Evolutionary conservation across 805 yeast species (phyloP).

Genomic region (Wickerhamiella slavikovae): DNA sequence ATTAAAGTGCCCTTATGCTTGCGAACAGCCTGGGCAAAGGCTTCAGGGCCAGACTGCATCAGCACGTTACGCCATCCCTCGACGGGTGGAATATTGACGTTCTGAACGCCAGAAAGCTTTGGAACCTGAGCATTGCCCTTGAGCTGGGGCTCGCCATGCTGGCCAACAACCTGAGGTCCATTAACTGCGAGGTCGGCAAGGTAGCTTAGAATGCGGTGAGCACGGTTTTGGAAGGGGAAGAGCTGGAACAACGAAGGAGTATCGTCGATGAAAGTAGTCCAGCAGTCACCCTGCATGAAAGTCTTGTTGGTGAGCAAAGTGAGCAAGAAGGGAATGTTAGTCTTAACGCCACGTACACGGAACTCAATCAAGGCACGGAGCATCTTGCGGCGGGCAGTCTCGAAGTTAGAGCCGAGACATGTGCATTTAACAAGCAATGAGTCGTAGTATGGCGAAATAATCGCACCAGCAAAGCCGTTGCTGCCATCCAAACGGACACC

Average conservation of each 20-base stretch:
- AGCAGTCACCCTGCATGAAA: slow-evolving; percentile 68
- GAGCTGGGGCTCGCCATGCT: slow-evolving; percentile 78
- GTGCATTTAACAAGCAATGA: slow-evolving; percentile 96
- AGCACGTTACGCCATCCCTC: slow-evolving; percentile 87
- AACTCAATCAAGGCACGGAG: slow-evolving; percentile 89
- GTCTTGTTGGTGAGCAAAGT: slow-evolving; percentile 81
- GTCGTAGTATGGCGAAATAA: slow-evolving; percentile 93
- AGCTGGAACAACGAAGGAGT: slow-evolving; percentile 90
- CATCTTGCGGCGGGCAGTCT: slow-evolving; percentile 95
- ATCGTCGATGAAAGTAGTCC: slow-evolving; percentile 98
- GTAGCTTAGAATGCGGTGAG: slow-evolving; percentile 78
- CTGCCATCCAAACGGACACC: slow-evolving; percentile 99
- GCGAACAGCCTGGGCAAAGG: slow-evolving; percentile 76
- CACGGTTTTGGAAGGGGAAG: slow-evolving; percentile 91
- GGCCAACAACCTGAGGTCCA: slow-evolving; percentile 92
- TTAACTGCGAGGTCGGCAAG: slow-evolving; percentile 87
- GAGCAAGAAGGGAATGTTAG: slow-evolving; percentile 88
- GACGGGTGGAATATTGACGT: slow-evolving; percentile 37
- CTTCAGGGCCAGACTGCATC: slow-evolving; percentile 69
- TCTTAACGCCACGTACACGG: slow-evolving; percentile 97
- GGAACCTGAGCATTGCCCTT: slow-evolving; percentile 61
- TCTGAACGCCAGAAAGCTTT: slow-evolving; percentile 39
- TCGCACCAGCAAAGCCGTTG: slow-evolving; percentile 92
- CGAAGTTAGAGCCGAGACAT: slow-evolving; percentile 92
- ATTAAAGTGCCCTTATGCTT: slow-evolving; percentile 65